Evolutionary conservation across 495 filamentous ascomycete species (phyloP), one percentile per base, ranked within the genome.

Genomic region (Apodospora peruviana): DNA sequence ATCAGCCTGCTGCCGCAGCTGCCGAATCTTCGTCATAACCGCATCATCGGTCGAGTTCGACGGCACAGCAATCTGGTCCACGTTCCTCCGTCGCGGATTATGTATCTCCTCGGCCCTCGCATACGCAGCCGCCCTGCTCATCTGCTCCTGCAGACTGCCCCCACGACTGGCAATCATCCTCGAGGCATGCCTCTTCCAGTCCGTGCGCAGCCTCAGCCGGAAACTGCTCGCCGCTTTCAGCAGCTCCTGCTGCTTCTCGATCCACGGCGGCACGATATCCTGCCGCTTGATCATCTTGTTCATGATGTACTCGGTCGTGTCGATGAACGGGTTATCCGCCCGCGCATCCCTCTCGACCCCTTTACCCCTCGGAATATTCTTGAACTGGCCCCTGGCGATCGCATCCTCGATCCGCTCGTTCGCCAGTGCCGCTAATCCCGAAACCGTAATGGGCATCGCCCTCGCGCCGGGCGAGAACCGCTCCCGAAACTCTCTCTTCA

Each of bases 201-300:
- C 91, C 27, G 73, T 77, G 40, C 90, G 76, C 38, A 98, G 58
- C 16, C 90, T 72, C 24, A 73, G 64, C 4, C 93, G 80, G 64
- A 98, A 96, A 5, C 75, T 71, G 37, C 72, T 75, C 5, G 83
- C 74, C 11, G 86, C 80, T 45, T 75, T 80, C 4, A 83, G 75
- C 7, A 98, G 71, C 56, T 96, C 91, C 64, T 96, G 93, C 65
- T 98, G 93, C 62, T 96, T 97, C 65, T 97, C 93, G 41, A 98
- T 96, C 94, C 86, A 90, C 0, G 85, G 85, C 0, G 86, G 86
- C 3, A 86, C 82, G 38, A 88, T 82, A 9, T 87, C 93, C 64
- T 98, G 93, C 47, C 87, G 86, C 69, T 96, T 85, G 52, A 98
- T 96, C 61, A 97, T 96, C 69, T 94, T 95, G 64, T 98, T 98